A percentile compares a stretch with the other conserved stretches of the same genome.
Conservation (phyloP, 306 rosid genomes). For the Ochetophila trinervis region DNA sequence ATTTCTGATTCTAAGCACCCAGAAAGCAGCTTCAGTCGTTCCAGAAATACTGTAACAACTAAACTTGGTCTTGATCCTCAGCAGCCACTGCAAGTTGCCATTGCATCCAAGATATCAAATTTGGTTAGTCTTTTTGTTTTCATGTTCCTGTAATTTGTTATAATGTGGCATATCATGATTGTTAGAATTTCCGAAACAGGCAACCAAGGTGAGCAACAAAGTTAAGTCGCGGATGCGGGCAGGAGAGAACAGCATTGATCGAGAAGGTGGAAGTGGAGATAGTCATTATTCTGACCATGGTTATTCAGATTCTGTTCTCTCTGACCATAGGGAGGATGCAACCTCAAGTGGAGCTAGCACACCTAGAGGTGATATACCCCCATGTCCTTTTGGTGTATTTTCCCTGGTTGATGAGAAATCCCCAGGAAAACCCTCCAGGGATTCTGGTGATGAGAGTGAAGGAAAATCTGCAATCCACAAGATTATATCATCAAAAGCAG, state of each 20-base stretch:
- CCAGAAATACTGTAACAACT: constrained; percentile 43
- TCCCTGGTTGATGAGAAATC: constrained; percentile 57
- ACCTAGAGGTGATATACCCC: constrained; percentile 70
- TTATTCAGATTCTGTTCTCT: constrained; percentile 40
- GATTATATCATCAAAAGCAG: constrained; percentile 67
- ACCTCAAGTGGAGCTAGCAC: constrained; percentile 96
- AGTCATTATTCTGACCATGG: constrained; percentile 64
- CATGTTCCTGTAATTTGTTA: constrained; percentile 31
- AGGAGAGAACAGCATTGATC: constrained; percentile 55
- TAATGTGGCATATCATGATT: constrained; percentile 39
- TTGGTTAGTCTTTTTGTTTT: constrained; percentile 68
- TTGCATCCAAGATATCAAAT: constrained; percentile 79
- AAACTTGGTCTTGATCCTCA: constrained; percentile 89
- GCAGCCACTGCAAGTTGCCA: constrained; percentile 75
- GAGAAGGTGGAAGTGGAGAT: constrained; percentile 72
- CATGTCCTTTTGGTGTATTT: constrained; percentile 51
- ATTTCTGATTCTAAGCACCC: constrained; percentile 24
- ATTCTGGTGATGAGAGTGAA: constrained; percentile 65
- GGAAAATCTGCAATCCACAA: constrained; percentile 65
- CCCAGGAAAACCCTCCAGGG: constrained; percentile 50
- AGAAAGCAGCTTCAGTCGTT: constrained; percentile 38
- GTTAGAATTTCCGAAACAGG: constrained; percentile 54
- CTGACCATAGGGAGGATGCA: constrained; percentile 79
- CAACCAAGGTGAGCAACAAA: constrained; percentile 88
- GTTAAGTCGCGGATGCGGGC: constrained; percentile 72